phyloP scores from a whole-genome alignment of 1,284 basidiomycete species.

The Pyrrhoderma noxium region DNA sequence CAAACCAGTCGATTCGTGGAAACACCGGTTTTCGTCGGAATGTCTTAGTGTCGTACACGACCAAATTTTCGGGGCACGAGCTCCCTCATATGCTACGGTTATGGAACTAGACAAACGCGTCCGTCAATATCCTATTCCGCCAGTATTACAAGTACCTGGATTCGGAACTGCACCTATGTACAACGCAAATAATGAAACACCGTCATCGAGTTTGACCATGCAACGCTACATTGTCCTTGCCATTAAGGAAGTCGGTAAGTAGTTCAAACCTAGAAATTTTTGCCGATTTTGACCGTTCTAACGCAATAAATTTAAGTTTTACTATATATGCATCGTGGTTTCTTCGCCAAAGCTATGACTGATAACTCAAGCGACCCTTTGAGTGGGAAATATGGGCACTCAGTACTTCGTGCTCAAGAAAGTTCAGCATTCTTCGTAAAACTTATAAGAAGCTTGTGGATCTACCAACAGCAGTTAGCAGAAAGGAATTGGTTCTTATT shows the following conservation, averaged over 20 bases:
- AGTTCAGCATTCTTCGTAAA: constrained; percentile 64
- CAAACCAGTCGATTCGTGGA: constrained; percentile 50
- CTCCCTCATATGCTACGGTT: constrained; percentile 52
- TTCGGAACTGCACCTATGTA: constrained; percentile 39
- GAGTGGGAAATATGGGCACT: constrained; percentile 61
- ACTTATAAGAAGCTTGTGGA: constrained; percentile 53
- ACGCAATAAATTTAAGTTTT: constrained; percentile 35
- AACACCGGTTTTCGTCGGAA: constrained; percentile 53
- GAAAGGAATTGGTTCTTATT: constrained; percentile 69
- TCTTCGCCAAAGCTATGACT: constrained; percentile 61
- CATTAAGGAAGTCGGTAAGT: constrained; percentile 58
- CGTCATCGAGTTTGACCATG: constrained; percentile 50
- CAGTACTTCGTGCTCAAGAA: constrained; percentile 57
- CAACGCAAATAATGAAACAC: constrained; percentile 36
- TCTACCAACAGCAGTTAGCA: constrained; percentile 54
- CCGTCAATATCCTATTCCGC: constrained; percentile 55
- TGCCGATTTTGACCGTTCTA: background rate
- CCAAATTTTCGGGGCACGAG: constrained; percentile 53
- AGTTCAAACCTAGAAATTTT: background rate
- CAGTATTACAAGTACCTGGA: constrained; percentile 55
- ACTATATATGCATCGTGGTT: constrained; percentile 68
- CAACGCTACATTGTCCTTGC: constrained; percentile 56
- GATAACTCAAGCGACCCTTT: constrained; percentile 55
- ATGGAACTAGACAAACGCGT: constrained; percentile 58
- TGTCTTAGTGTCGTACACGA: constrained; percentile 58